Conservation (phyloP, 1,284 basidiomycete genomes). For the Amylostereum chailletii region DNA sequence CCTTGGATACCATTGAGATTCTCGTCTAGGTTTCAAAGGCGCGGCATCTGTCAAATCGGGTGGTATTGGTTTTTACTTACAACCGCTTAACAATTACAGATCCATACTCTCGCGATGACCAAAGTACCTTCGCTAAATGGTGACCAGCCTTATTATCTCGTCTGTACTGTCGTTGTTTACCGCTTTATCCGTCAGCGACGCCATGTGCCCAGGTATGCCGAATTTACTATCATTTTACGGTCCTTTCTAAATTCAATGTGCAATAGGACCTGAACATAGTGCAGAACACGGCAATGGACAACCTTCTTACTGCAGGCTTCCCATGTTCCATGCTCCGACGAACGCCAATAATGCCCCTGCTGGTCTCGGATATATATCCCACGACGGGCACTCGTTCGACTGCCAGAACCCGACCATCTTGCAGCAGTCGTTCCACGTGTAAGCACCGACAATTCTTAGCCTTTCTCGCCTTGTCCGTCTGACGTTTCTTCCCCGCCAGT, state of each 20-base stretch:
- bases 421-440: conserved; percentile 55
- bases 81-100: conserved; percentile 23
- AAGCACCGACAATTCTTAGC: conserved; percentile 15
- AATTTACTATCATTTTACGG: background rate
- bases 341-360: conserved; percentile 17
- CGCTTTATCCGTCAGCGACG: conserved; percentile 29
- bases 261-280: conserved; percentile 41
- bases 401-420: conserved; percentile 48
- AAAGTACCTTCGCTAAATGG: conserved; percentile 46
- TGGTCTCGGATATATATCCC: conserved; percentile 41
- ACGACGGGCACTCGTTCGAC: conserved; percentile 43
- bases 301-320: conserved; percentile 47
- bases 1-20: background rate
- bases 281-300: conserved; percentile 26
- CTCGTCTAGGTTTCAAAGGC: conserved; percentile 23
- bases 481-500: conserved; percentile 18
- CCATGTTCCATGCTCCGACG: conserved; percentile 42
- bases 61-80: too few relatives aligned
- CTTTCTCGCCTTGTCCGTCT: background rate
- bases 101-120: conserved; percentile 50
- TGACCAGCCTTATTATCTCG: conserved; percentile 17
- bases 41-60: background rate
- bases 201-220: conserved; percentile 39
- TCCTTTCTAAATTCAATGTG: background rate
- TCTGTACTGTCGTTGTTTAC: background rate